Percentiles rank a stretch among this genome's conserved stretches.
These are phyloP conservation scores for Coemansia sp. DNA, from an alignment of 192 early-diverging fungal species.

Conservation along the genomic window DNA sequence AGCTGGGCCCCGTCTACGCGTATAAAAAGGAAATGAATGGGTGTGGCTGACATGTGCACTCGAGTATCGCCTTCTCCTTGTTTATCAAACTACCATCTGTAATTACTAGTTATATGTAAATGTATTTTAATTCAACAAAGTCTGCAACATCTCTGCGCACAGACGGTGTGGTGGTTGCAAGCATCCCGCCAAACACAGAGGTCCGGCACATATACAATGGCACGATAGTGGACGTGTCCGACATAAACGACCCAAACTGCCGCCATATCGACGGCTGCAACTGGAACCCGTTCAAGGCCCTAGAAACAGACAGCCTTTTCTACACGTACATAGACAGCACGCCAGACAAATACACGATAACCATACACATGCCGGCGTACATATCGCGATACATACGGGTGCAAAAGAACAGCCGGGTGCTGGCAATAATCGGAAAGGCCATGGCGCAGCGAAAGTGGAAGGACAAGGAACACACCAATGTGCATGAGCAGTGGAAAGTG, in stretches of 20 bases:
- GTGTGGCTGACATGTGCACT: too few species aligned
- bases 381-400: conserved; percentile 41
- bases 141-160: conserved; percentile 26
- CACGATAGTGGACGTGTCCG: conserved; percentile 12
- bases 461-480: conserved; percentile 11
- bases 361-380: conserved; percentile 20
- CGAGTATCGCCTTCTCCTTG: neutral
- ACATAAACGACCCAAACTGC: neutral
- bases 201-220: conserved; percentile 35
- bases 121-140: conserved; percentile 1
- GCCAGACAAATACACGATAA: conserved; percentile 15
- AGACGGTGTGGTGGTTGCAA: conserved; percentile 26
- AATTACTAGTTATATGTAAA: neutral
- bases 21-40: neutral
- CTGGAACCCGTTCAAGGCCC: conserved; percentile 31
- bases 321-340: conserved; percentile 25
- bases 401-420: conserved; percentile 16
- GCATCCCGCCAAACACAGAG: conserved; percentile 19
- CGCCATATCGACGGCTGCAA: conserved; percentile 26
- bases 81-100: neutral
- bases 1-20: neutral
- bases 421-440: conserved; percentile 42
- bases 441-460: conserved; percentile 36
- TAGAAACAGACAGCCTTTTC: conserved; percentile 27
- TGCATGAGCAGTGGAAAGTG: conserved; percentile 42